phyloP scores from a whole-genome alignment of 83 land plant genomes.

The Thuja plicata region DNA sequence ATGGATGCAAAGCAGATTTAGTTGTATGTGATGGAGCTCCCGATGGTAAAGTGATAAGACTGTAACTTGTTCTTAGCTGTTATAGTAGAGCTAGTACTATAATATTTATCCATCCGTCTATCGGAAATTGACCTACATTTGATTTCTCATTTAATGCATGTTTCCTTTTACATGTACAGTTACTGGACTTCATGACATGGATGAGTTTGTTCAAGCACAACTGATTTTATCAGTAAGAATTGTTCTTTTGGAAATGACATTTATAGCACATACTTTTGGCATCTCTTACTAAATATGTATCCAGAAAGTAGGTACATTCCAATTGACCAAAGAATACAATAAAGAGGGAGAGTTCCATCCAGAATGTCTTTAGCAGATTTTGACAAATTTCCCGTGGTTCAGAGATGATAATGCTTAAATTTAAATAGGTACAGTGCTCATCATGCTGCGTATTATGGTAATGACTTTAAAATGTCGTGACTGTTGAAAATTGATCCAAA shows the following conservation, averaged over 20 bases:
- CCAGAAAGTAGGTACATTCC: background rate
- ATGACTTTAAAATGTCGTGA: background rate
- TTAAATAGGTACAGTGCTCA: background rate
- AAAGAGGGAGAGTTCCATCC: background rate
- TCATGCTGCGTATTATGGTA: background rate
- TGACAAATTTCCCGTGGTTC: background rate
- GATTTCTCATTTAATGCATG: background rate
- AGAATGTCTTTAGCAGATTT: background rate
- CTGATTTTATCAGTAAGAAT: conserved; percentile 80
- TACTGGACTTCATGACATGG: conserved; percentile 99
- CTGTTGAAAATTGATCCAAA: background rate
- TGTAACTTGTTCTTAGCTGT: background rate
- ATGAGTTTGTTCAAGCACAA: conserved; percentile 98
- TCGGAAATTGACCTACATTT: background rate
- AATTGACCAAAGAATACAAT: background rate
- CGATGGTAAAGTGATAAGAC: conserved; percentile 50
- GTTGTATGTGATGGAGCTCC: conserved; percentile 99
- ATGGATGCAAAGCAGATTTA: conserved; percentile 96
- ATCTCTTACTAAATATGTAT: background rate
- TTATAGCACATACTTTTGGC: background rate
- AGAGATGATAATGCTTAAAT: background rate
- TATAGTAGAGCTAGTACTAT: background rate
- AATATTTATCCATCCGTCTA: background rate
- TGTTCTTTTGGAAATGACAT: background rate
- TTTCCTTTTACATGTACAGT: conserved; percentile 42